phyloP scores from a whole-genome alignment of 2,329 filamentous ascomycete genomes.

The Torrubiella hemipterigena region DNA sequence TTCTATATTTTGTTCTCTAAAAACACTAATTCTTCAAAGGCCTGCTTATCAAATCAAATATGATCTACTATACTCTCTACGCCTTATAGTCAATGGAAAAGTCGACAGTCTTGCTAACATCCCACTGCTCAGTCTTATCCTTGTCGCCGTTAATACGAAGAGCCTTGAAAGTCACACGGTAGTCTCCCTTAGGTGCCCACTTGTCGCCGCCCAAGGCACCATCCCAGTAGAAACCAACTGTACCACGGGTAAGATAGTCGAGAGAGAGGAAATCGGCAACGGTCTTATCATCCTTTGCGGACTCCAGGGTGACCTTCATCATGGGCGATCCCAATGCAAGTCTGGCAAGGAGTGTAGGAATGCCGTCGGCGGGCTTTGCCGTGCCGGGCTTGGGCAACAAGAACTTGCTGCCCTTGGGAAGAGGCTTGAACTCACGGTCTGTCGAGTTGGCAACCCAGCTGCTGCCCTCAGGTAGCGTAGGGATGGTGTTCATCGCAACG shows the following conservation, averaged over 20 bases:
- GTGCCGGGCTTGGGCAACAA: conserved; percentile 19
- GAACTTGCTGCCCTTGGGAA: conserved; percentile 16
- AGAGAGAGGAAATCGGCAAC: conserved; percentile 21
- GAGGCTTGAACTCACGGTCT: conserved; percentile 9
- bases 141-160: conserved; percentile 31
- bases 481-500: too few species aligned
- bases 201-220: conserved; percentile 26
- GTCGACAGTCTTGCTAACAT: conserved; percentile 19
- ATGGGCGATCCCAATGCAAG: conserved; percentile 26
- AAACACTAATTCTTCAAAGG: too few species aligned
- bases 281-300: conserved; percentile 14
- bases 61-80: too few species aligned
- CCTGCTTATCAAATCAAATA: too few species aligned
- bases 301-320: conserved; percentile 25
- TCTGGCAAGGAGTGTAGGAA: conserved; percentile 17
- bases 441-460: conserved; percentile 19
- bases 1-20: too few species aligned
- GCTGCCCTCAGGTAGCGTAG: conserved; percentile 18
- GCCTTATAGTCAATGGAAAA: conserved; percentile 1
- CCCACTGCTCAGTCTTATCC: conserved; percentile 23
- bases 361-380: conserved; percentile 15
- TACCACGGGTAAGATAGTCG: conserved; percentile 13
- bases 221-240: conserved; percentile 20
- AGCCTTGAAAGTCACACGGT: conserved; percentile 29
- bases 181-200: conserved; percentile 27